phyloP scores from a whole-genome alignment of 2,329 filamentous ascomycete genomes.

The Hypoxylon sp. region DNA sequence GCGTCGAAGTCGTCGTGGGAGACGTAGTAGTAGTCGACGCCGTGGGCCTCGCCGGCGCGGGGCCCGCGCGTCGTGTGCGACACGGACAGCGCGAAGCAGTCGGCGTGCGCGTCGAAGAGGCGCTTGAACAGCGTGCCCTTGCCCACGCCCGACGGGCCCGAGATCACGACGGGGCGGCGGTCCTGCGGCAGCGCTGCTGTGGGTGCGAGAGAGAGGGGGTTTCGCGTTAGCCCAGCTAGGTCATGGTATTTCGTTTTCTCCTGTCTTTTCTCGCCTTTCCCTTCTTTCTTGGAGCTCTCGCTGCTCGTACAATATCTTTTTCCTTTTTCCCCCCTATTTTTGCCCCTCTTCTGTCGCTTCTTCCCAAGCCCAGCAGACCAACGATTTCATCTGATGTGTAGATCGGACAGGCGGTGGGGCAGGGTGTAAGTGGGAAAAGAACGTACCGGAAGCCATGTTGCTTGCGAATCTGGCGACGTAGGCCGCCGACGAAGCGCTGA shows the following conservation, averaged over 20 bases:
- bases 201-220: not conserved
- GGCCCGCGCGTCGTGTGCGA: slow-evolving; percentile 83
- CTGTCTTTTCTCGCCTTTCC: not conserved
- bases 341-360: not conserved
- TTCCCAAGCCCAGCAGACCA: not conserved
- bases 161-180: slow-evolving; percentile 76
- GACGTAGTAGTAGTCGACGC: slow-evolving; percentile 83
- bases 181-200: slow-evolving; percentile 49
- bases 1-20: slow-evolving; percentile 70
- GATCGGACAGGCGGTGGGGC: not conserved
- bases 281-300: not conserved
- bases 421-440: not conserved
- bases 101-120: slow-evolving; percentile 66
- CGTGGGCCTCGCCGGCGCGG: slow-evolving; percentile 76
- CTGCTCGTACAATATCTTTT: not conserved
- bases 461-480: slow-evolving; percentile 31
- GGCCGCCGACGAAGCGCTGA: slow-evolving; percentile 17
- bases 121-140: slow-evolving; percentile 82
- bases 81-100: slow-evolving; percentile 63
- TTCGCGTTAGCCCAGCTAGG: not conserved
- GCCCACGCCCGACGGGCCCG: slow-evolving; percentile 79
- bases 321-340: not conserved
- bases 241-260: not conserved
- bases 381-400: not conserved
- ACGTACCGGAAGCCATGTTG: slow-evolving; percentile 47